phyloP scores from a whole-genome alignment of 495 filamentous ascomycete species.

The Tuber brumale region DNA sequence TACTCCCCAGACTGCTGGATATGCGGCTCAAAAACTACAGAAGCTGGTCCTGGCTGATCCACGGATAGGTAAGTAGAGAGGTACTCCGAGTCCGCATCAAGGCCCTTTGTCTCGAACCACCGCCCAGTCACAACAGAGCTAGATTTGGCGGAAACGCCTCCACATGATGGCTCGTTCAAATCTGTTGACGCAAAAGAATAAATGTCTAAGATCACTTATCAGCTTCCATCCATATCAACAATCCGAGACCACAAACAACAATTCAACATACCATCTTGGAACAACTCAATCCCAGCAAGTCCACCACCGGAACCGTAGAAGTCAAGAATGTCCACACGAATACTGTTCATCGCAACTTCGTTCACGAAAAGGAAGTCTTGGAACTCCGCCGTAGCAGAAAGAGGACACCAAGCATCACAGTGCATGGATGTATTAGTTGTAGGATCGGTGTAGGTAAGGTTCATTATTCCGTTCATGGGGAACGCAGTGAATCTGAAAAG shows the following conservation, averaged over 20 bases:
- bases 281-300: constrained; percentile 83
- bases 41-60: constrained; percentile 56
- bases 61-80: constrained; percentile 60
- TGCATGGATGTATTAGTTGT: constrained; percentile 55
- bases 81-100: constrained; percentile 63
- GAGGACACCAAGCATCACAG: constrained; percentile 73
- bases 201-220: constrained; percentile 54
- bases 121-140: constrained; percentile 61
- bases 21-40: constrained; percentile 68
- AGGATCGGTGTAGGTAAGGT: constrained; percentile 81
- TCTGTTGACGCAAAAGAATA: constrained; percentile 73
- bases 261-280: constrained; percentile 56
- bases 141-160: constrained; percentile 58
- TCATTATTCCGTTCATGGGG: constrained; percentile 89
- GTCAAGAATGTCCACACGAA: constrained; percentile 73
- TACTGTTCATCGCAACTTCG: constrained; percentile 75
- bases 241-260: neutral
- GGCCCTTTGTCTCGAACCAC: constrained; percentile 50
- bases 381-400: constrained; percentile 60
- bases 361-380: constrained; percentile 94
- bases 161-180: constrained; percentile 84
- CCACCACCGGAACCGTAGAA: constrained; percentile 87
- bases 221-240: constrained; percentile 4
- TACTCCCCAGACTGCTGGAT: constrained; percentile 88
- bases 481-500: constrained; percentile 74